These are phyloP conservation scores for Abrus precatorius DNA, from an alignment of 306 rosid species.

Conservation along the genomic window DNA sequence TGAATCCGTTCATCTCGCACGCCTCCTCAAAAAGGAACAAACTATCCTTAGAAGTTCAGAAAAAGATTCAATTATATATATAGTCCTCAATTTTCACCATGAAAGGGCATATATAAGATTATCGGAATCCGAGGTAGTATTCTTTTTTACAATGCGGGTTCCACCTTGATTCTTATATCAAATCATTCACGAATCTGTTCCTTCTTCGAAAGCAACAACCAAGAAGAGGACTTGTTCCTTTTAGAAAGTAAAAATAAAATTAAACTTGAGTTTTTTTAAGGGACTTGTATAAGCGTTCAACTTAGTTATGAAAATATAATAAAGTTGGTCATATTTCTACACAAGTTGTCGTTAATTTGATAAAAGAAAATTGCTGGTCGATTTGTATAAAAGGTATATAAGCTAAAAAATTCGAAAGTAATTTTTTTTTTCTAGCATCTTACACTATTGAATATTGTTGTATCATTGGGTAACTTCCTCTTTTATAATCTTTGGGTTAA, in stretches of 20 bases:
- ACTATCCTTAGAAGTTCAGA: constrained; percentile 38
- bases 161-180: constrained; percentile 34
- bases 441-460: not conserved
- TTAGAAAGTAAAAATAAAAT: not conserved
- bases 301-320: not conserved
- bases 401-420: not conserved
- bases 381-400: not conserved
- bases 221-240: not conserved
- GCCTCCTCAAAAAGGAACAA: constrained; percentile 44
- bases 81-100: constrained; percentile 34
- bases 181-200: constrained; percentile 19
- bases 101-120: not conserved
- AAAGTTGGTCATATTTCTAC: not conserved
- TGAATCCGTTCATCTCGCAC: constrained; percentile 45
- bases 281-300: not conserved
- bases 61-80: not conserved
- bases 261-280: not conserved
- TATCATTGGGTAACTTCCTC: not conserved
- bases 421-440: not conserved
- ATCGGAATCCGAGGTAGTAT: constrained; percentile 43
- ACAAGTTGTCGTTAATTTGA: not conserved
- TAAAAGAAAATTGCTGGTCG: not conserved
- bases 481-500: not conserved
- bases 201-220: constrained; percentile 22
- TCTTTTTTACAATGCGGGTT: constrained; percentile 37